Conservation (phyloP, 805 yeast genomes). For the Metschnikowia orientalis region DNA sequence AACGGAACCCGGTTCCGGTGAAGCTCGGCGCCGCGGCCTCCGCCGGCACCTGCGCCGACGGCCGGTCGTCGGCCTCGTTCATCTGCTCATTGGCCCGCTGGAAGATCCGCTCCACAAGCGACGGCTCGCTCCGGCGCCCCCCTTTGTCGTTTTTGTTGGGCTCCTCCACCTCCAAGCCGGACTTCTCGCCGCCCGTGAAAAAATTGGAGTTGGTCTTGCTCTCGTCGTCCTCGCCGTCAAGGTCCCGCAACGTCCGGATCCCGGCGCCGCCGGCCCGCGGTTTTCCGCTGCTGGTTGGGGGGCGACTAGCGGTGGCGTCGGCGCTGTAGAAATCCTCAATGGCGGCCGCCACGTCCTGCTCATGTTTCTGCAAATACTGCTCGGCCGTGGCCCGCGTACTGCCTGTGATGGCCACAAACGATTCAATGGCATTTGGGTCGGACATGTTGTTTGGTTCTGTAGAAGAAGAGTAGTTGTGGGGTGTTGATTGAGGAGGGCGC, state of each 20-base stretch:
- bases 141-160: constrained; percentile 47
- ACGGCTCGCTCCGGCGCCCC: constrained; percentile 28
- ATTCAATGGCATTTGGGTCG: constrained; percentile 22
- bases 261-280: constrained; percentile 17
- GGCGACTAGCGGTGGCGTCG: constrained; percentile 5
- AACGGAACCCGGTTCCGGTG: constrained; percentile 49
- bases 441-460: constrained; percentile 18
- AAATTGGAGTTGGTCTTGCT: constrained; percentile 52
- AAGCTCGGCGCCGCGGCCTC: constrained; percentile 26
- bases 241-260: constrained; percentile 36
- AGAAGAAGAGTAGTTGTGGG: background rate
- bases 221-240: constrained; percentile 47
- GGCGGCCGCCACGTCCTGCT: constrained; percentile 34
- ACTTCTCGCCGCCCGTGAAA: constrained; percentile 70
- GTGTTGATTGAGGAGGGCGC: background rate
- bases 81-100: constrained; percentile 51
- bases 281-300: constrained; percentile 3
- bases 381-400: constrained; percentile 34
- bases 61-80: constrained; percentile 36
- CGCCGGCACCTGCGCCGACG: constrained; percentile 24
- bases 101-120: constrained; percentile 63
- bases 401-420: constrained; percentile 35
- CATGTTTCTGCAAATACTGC: constrained; percentile 36
- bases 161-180: constrained; percentile 75
- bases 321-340: constrained; percentile 39